Conservation (phyloP, 805 yeast genomes). For the Cyberlindnera veronae region DNA sequence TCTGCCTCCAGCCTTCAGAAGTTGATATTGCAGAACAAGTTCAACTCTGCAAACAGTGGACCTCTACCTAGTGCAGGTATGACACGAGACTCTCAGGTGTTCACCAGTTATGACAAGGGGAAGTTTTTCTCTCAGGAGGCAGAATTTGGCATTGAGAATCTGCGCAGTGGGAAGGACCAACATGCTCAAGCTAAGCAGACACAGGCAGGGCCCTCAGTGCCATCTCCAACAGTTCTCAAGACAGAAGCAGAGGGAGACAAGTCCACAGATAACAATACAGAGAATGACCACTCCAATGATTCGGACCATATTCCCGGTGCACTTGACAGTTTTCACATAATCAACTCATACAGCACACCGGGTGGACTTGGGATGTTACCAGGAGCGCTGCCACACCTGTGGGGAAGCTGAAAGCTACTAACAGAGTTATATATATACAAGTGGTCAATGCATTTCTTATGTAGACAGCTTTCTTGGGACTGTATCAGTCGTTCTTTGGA, state of each 20-base stretch:
- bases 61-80: neutral
- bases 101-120: neutral
- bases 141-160: neutral
- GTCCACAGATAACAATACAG: neutral
- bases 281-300: slow-evolving; percentile 4
- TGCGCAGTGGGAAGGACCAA: neutral
- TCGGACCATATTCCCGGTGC: slow-evolving; percentile 5
- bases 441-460: neutral
- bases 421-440: slow-evolving; percentile 1
- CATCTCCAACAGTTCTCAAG: neutral
- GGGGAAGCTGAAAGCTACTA: slow-evolving; percentile 6
- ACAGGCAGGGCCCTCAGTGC: neutral
- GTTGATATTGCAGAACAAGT: slow-evolving; percentile 25
- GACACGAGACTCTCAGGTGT: neutral
- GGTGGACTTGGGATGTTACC: slow-evolving; percentile 15
- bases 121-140: neutral
- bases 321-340: slow-evolving; percentile 11
- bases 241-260: neutral
- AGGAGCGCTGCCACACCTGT: slow-evolving; percentile 1
- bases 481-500: neutral
- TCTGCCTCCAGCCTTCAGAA: slow-evolving; percentile 24
- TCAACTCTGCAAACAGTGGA: slow-evolving; percentile 1
- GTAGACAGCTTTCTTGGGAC: no score
- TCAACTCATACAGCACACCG: slow-evolving; percentile 24
- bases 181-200: neutral